Evolutionary conservation across 2,329 filamentous ascomycete genomes (phyloP).

Genomic region (Calonectria honghensis): DNA sequence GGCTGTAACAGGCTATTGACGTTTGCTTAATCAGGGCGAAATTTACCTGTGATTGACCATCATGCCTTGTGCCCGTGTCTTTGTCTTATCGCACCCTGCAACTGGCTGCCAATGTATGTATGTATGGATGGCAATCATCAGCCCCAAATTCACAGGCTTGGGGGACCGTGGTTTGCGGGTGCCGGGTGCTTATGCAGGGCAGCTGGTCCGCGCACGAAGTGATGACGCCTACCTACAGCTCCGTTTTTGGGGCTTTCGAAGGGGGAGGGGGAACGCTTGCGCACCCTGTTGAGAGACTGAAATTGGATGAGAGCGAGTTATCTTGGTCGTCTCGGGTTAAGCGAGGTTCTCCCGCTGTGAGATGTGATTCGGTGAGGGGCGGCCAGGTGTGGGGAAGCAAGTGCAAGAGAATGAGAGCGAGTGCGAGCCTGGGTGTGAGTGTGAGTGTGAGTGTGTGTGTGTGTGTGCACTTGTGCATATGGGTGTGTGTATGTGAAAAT

Average conservation of each 20-base stretch:
- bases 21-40: neutral
- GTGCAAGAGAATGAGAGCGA: conserved; percentile 20
- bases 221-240: conserved; percentile 20
- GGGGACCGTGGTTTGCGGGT: conserved; percentile 12
- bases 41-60: conserved; percentile 6
- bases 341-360: conserved; percentile 35
- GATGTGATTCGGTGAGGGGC: conserved; percentile 29
- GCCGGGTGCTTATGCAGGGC: conserved; percentile 30
- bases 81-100: conserved; percentile 3
- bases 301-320: conserved; percentile 15
- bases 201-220: conserved; percentile 31
- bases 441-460: neutral
- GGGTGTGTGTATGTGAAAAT: neutral
- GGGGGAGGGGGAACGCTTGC: neutral
- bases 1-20: neutral
- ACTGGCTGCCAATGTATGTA: conserved; percentile 2
- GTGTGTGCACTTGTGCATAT: neutral
- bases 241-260: neutral
- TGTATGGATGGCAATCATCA: neutral
- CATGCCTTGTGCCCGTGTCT: neutral
- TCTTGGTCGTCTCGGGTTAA: conserved; percentile 34
- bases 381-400: neutral
- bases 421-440: neutral
- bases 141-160: conserved; percentile 15
- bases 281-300: neutral